Conservation (phyloP, 176 grass and related monocot genomes). For the Calamus simplicifolius region DNA sequence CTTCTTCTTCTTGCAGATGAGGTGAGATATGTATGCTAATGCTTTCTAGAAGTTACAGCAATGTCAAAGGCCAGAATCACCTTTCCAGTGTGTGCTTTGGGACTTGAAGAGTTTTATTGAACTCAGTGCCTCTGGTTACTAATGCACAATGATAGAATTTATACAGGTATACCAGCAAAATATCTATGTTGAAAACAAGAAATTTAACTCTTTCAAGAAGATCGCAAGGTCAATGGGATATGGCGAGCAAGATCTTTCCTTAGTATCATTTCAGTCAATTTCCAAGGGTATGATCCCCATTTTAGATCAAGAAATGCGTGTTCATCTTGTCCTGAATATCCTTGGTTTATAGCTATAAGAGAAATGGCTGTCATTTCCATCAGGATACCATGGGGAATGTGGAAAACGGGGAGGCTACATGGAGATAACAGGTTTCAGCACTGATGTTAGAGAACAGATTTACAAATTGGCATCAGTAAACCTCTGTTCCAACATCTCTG, state of each 20-base stretch:
- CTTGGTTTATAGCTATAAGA: no score
- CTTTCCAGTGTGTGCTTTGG: no score
- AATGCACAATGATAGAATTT: slow-evolving; percentile 12
- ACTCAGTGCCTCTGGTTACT: background rate
- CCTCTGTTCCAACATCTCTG: slow-evolving; percentile 83
- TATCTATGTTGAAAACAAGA: slow-evolving; percentile 46
- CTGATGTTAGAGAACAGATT: slow-evolving; percentile 91
- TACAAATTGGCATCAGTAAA: slow-evolving; percentile 99
- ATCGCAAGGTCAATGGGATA: slow-evolving; percentile 62
- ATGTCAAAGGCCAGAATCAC: no score
- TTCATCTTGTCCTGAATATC: no score
- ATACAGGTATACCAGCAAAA: slow-evolving; percentile 84
- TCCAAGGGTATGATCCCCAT: slow-evolving; percentile 53
- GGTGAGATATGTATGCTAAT: slow-evolving; percentile 19
- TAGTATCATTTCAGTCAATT: slow-evolving; percentile 67
- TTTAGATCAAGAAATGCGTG: background rate
- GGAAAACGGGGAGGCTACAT: slow-evolving; percentile 99
- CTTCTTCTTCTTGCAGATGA: slow-evolving; percentile 84
- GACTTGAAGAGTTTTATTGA: background rate
- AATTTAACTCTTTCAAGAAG: slow-evolving; percentile 91
- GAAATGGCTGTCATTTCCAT: background rate
- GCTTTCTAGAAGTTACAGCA: no score
- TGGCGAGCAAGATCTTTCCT: slow-evolving; percentile 42
- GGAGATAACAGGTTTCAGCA: slow-evolving; percentile 85
- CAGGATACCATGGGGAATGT: slow-evolving; percentile 97